Percentiles rank a stretch among this genome's conserved stretches.
phyloP scores from a whole-genome alignment of 345 rosid species.

The Citropsis articulata region DNA sequence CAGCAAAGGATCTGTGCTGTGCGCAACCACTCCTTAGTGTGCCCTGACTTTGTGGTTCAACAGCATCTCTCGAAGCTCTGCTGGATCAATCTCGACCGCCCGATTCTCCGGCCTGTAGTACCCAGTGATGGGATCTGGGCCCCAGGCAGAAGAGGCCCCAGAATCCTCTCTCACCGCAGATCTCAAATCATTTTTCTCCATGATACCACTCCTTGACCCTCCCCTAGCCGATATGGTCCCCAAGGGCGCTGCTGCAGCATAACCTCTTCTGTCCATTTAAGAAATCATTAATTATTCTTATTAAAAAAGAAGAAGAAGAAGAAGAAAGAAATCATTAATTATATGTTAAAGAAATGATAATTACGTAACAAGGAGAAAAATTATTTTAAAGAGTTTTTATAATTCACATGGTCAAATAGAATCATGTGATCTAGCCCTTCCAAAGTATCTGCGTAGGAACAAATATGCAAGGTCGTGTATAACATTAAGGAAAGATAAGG shows the following conservation, averaged over 20 bases:
- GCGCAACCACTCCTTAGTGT: not conserved
- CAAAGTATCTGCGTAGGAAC: no score
- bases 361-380: no score
- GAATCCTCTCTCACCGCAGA: conserved; percentile 28
- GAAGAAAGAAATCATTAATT: no score
- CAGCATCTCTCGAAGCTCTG: conserved; percentile 61
- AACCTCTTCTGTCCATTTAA: conserved; percentile 38
- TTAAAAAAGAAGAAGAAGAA: no score
- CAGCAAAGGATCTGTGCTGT: not conserved
- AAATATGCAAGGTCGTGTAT: no score
- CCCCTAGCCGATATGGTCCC: conserved; percentile 27
- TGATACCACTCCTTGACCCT: conserved; percentile 27
- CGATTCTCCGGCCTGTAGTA: conserved; percentile 61
- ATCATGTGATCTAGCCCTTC: not conserved
- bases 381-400: no score
- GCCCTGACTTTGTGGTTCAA: conserved; percentile 41
- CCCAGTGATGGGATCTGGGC: conserved; percentile 68
- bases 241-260: conserved; percentile 35
- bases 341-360: no score
- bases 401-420: not conserved
- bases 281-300: not conserved
- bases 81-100: conserved; percentile 57
- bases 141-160: conserved; percentile 50
- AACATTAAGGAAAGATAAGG: no score
- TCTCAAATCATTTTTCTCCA: conserved; percentile 39